Base-by-base conservation (phyloP, 805 yeast genomes). In the Kodamaea leandrae region DNA sequence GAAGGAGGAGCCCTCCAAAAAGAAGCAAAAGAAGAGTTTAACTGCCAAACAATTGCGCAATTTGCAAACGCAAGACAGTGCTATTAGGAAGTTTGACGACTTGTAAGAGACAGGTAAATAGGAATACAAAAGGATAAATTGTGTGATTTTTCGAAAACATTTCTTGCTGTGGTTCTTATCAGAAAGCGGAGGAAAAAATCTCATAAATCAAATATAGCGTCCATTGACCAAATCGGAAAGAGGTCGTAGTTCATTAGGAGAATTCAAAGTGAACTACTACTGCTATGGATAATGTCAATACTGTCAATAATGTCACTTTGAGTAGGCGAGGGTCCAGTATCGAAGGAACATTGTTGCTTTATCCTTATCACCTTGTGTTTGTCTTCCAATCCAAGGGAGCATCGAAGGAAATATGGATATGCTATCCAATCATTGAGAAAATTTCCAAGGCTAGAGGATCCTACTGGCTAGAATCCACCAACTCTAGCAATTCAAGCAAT, bases 391-490 rank as follows among this genome's bases (percentile, higher is more conserved):
- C 52, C 16, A 37, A 39, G 18, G 43, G 35, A 18, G 29, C 35
- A 19, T 54, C 68, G 6, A 68, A 80, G 43, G 98, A 93, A 59
- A 77, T 87, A 21, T 93, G 98, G 99, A 74, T 88, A 21, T 84
- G 95, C 44, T 91, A 88, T 60, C 96, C 97, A 1, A 77, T 89
- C 47, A 80, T 90, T 23, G 82, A 78, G 36, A 71, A 70, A 35
- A 78, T 83, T 1, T 76, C 75, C 50, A 73, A 78, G 58, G 66
- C 76, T 46, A 60, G 76, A 47, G 80, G 90, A 47, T 60, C 83
- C 40, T 66, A 80, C 48, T 53, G 66, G 61, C 40, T 57, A 13
- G 44, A 41, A 39, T 25, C 32, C 28, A 27, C 39, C 26, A 37
- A 45, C 29, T 27, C 34, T 28, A 50, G 46, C 9, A 49, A 41